A percentile compares a stretch with the other conserved stretches of the same genome.
Evolutionary conservation across 345 rosid species (phyloP).

Genomic region (Eutrema yunnanense): DNA sequence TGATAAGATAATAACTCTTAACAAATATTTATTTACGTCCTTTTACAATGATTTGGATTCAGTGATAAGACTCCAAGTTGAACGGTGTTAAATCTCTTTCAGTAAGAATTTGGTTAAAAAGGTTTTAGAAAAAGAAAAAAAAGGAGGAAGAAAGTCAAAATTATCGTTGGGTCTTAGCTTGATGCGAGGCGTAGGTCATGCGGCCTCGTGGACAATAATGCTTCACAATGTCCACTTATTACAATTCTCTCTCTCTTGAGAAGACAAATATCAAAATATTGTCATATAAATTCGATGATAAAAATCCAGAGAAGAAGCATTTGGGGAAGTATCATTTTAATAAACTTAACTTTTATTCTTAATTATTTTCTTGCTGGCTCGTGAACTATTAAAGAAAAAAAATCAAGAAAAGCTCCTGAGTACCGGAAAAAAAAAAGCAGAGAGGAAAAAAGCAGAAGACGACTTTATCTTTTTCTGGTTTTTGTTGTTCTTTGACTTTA

Average conservation of each 20-base stretch:
- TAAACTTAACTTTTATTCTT: neutral
- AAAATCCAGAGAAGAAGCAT: conserved; percentile 21
- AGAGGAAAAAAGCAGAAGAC: conserved; percentile 4
- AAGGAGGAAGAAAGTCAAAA: conserved; percentile 18
- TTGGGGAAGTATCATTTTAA: neutral
- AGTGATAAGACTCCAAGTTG: conserved; percentile 18
- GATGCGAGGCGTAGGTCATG: conserved; percentile 37
- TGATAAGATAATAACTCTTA: too few species aligned
- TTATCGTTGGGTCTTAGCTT: conserved; percentile 24
- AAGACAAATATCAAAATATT: neutral
- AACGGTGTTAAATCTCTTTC: conserved; percentile 15
- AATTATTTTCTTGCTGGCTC: conserved; percentile 27
- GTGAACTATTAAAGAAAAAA: conserved; percentile 23
- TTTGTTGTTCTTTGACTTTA: conserved; percentile 32
- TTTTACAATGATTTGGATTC: neutral
- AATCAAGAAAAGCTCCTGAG: conserved; percentile 28
- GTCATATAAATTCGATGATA: conserved; percentile 14
- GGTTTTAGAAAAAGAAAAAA: neutral
- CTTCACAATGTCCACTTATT: conserved; percentile 31
- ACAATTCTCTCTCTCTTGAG: conserved; percentile 12
- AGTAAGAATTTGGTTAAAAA: neutral
- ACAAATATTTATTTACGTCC: too few species aligned
- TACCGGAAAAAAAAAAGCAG: conserved; percentile 21
- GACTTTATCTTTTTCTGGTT: conserved; percentile 29
- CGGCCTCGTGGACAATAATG: conserved; percentile 35